Evolutionary conservation across 1,139 yeast species (phyloP).

Genomic region (Nakaseomyces uthaithaninus): DNA sequence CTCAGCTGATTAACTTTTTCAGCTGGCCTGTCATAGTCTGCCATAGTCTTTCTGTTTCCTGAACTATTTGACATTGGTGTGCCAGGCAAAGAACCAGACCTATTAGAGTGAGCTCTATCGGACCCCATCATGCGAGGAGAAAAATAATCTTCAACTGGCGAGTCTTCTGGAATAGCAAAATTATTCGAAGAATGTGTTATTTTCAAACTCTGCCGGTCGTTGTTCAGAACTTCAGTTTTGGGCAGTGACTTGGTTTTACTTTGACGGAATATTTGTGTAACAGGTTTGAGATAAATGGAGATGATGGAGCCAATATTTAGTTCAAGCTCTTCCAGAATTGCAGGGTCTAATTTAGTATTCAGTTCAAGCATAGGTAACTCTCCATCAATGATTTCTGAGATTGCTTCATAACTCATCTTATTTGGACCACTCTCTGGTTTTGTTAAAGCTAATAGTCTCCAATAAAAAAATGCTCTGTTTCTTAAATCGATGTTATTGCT

Average conservation of each 20-base stretch:
- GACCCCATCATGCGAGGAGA: constrained; percentile 1
- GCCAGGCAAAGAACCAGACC: constrained; percentile 11
- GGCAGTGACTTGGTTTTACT: constrained; percentile 50
- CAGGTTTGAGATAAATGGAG: constrained; percentile 77
- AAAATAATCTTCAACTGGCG: not conserved
- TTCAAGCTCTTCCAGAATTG: constrained; percentile 70
- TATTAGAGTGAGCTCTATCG: constrained; percentile 6
- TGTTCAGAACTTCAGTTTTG: constrained; percentile 52
- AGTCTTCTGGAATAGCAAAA: constrained; percentile 9
- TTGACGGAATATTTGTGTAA: constrained; percentile 64
- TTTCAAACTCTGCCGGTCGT: constrained; percentile 15
- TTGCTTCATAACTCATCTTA: constrained; percentile 17
- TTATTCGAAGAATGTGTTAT: constrained; percentile 11
- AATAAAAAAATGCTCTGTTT: constrained; percentile 78
- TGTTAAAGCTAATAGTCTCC: constrained; percentile 61
- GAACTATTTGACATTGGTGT: constrained; percentile 9
- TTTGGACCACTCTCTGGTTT: constrained; percentile 12
- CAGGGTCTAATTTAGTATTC: constrained; percentile 63
- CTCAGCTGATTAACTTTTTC: constrained; percentile 32
- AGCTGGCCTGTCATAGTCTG: constrained; percentile 35
- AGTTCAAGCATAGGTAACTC: constrained; percentile 59
- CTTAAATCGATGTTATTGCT: constrained; percentile 73
- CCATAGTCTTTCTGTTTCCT: constrained; percentile 28
- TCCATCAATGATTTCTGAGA: constrained; percentile 50
- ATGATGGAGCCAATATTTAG: constrained; percentile 76